phyloP scores from a whole-genome alignment of 495 filamentous ascomycete species.

The Articulospora tetracladia region DNA sequence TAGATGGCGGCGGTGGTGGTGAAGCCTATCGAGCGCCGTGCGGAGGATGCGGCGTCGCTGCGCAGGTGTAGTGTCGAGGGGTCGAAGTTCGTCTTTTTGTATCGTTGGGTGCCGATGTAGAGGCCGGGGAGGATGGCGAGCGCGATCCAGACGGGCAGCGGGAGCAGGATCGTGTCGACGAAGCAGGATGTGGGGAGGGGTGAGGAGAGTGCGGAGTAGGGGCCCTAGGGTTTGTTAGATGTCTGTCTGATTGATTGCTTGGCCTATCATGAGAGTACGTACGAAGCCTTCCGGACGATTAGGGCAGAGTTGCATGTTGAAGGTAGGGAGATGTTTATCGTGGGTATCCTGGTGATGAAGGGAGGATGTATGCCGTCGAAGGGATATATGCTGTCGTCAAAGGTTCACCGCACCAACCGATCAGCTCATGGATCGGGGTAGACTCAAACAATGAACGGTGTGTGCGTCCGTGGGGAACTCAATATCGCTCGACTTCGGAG shows the following conservation, averaged over 20 bases:
- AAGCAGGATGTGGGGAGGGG: slow-evolving; percentile 36
- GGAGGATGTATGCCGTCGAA: neutral
- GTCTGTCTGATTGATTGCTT: neutral
- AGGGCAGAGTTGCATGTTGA: slow-evolving; percentile 25
- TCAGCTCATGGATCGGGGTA: neutral
- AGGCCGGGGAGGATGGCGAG: slow-evolving; percentile 24
- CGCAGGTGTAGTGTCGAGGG: slow-evolving; percentile 13
- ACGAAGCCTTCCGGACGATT: slow-evolving; percentile 35
- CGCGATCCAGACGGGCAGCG: slow-evolving; percentile 30
- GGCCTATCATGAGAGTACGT: slow-evolving; percentile 5
- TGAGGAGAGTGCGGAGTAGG: slow-evolving; percentile 28
- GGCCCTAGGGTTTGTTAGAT: slow-evolving; percentile 23
- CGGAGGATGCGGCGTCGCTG: neutral
- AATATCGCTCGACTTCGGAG: no score
- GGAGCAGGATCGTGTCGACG: slow-evolving; percentile 32
- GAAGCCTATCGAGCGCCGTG: slow-evolving; percentile 6
- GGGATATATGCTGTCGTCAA: neutral
- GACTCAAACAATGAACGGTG: no score
- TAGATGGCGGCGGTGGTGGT: slow-evolving; percentile 21
- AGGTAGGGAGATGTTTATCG: neutral
- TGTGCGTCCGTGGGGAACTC: no score
- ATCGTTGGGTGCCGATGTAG: slow-evolving; percentile 13
- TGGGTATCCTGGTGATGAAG: neutral
- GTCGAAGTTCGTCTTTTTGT: slow-evolving; percentile 13
- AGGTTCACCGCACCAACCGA: neutral